Conservation (phyloP, 1,284 basidiomycete species). For the Dichomitus squalens region DNA sequence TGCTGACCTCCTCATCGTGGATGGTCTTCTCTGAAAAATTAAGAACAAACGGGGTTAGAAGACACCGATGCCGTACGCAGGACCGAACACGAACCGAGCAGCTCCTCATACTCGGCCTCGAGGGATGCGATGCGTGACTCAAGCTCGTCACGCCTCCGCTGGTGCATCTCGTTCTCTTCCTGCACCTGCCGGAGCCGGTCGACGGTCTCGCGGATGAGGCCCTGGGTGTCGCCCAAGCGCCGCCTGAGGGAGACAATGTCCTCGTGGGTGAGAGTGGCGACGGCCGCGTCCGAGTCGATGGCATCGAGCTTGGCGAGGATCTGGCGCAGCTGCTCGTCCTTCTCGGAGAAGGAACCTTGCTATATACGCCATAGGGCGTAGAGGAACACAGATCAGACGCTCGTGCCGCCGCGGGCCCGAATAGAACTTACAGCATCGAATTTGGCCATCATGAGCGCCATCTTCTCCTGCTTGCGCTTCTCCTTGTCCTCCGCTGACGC, state of each 20-base stretch:
- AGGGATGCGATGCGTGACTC: conserved; percentile 82
- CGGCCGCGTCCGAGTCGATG: conserved; percentile 60
- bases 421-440: conserved; percentile 80
- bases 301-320: conserved; percentile 83
- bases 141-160: conserved; percentile 84
- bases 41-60: conserved; percentile 13
- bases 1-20: conserved; percentile 79
- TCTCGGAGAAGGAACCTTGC: conserved; percentile 90
- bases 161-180: conserved; percentile 90
- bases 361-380: conserved; percentile 32
- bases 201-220: conserved; percentile 84
- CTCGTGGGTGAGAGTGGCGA: conserved; percentile 68
- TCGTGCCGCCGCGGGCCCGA: conserved; percentile 7
- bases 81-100: conserved; percentile 66
- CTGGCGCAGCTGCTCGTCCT: conserved; percentile 89
- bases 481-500: conserved; percentile 93
- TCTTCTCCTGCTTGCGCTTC: conserved; percentile 98
- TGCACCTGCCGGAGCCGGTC: conserved; percentile 89
- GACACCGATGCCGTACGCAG: conserved; percentile 12
- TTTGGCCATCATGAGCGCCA: conserved; percentile 99
- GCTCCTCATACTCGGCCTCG: conserved; percentile 95
- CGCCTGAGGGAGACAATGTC: conserved; percentile 82
- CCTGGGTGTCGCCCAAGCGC: conserved; percentile 89
- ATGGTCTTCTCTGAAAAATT: conserved; percentile 75
- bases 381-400: conserved; percentile 2